Conservation (phyloP, 1,284 basidiomycete genomes). For the Pholiota adiposa region DNA sequence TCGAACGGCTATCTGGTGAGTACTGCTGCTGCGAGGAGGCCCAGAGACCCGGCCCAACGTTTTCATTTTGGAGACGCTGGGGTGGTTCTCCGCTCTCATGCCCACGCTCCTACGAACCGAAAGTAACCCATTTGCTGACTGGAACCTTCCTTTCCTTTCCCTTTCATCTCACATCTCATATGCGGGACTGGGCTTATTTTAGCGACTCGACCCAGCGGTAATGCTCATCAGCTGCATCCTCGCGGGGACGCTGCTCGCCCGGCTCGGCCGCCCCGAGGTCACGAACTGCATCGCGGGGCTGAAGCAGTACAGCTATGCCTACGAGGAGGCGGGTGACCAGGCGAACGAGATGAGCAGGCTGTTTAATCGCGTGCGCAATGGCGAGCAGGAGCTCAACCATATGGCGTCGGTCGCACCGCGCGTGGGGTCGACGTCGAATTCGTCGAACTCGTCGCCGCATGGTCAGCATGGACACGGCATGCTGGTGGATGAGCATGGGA, state of each 20-base stretch:
- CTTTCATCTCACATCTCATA: not conserved
- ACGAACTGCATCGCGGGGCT: slow-evolving; percentile 82
- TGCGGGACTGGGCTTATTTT: not conserved
- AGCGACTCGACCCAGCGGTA: slow-evolving; percentile 82
- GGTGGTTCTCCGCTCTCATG: not conserved
- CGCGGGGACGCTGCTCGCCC: slow-evolving; percentile 81
- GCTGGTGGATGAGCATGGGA: slow-evolving; percentile 29
- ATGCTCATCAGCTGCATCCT: slow-evolving; percentile 86
- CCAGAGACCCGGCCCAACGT: not conserved
- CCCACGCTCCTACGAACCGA: slow-evolving; percentile 2
- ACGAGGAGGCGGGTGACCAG: slow-evolving; percentile 84
- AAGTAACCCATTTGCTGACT: slow-evolving; percentile 8
- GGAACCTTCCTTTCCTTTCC: not conserved
- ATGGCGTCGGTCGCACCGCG: slow-evolving; percentile 51
- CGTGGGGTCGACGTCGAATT: slow-evolving; percentile 25
- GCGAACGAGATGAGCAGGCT: slow-evolving; percentile 68
- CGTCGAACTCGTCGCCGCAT: slow-evolving; percentile 23
- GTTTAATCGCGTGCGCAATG: slow-evolving; percentile 51
- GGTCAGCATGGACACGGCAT: slow-evolving; percentile 27
- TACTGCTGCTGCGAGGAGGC: not conserved
- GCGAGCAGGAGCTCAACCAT: slow-evolving; percentile 56
- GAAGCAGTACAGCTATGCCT: slow-evolving; percentile 85
- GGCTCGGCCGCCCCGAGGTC: slow-evolving; percentile 81
- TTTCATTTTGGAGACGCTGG: no score
- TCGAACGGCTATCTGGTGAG: slow-evolving; percentile 82